Conservation (phyloP, 306 rosid genomes). For the Trichosanthes truncata region DNA sequence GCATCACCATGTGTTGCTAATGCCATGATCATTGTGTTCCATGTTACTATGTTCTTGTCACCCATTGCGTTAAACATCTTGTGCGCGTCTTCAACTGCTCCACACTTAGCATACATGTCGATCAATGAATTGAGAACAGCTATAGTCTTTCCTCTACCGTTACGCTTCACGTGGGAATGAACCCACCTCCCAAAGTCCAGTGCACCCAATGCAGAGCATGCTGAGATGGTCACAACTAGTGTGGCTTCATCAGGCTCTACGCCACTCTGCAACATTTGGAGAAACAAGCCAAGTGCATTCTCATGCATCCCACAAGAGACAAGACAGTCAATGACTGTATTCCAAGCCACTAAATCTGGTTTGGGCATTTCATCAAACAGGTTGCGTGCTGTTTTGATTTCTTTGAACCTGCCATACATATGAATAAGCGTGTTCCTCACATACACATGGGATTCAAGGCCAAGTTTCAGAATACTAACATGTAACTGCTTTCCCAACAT, state of each 20-base stretch:
- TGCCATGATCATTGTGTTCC: constrained; percentile 75
- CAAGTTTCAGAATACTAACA: constrained; percentile 29
- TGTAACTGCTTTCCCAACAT: constrained; percentile 50
- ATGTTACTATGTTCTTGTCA: constrained; percentile 45
- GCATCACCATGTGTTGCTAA: constrained; percentile 58
- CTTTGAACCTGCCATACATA: constrained; percentile 46
- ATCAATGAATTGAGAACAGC: constrained; percentile 44
- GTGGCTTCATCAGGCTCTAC: constrained; percentile 47
- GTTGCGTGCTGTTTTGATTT: constrained; percentile 29
- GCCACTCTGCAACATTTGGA: constrained; percentile 34
- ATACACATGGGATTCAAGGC: constrained; percentile 36
- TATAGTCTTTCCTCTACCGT: constrained; percentile 13
- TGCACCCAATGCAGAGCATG: constrained; percentile 47
- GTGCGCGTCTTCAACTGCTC: constrained; percentile 59
- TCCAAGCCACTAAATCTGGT: constrained; percentile 67
- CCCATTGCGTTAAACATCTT: constrained; percentile 26
- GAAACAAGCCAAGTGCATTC: constrained; percentile 42
- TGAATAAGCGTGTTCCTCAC: constrained; percentile 67
- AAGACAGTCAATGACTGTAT: constrained; percentile 38
- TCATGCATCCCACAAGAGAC: constrained; percentile 29
- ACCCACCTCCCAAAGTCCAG: constrained; percentile 56
- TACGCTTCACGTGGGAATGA: constrained; percentile 28
- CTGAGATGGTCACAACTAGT: constrained; percentile 50
- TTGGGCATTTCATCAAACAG: constrained; percentile 54
- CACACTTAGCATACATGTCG: constrained; percentile 75